Evolutionary conservation across 441 rosid genomes (phyloP).

Genomic region (Populus hybrid): DNA sequence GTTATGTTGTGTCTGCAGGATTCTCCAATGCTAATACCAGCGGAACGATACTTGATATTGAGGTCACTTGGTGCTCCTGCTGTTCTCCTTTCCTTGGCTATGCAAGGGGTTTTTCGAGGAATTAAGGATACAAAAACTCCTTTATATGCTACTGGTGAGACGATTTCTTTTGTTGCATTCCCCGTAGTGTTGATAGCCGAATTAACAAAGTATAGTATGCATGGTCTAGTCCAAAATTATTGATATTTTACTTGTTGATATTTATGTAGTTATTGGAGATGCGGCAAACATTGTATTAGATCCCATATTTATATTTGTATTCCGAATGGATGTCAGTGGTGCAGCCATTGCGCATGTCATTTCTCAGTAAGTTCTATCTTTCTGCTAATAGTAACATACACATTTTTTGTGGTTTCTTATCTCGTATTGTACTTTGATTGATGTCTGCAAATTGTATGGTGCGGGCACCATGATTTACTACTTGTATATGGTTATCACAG

Average conservation of each 20-base stretch:
- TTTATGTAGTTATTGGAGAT: constrained; percentile 16
- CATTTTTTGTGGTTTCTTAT: constrained; percentile 1
- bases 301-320: constrained; percentile 47
- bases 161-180: neutral
- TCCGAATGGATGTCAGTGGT: constrained; percentile 44
- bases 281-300: constrained; percentile 40
- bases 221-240: neutral
- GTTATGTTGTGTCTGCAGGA: too few relatives aligned
- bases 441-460: neutral
- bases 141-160: constrained; percentile 42
- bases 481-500: constrained; percentile 20
- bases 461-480: neutral
- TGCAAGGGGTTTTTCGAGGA: constrained; percentile 55
- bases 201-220: neutral
- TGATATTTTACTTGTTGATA: neutral
- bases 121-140: constrained; percentile 57
- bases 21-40: too few relatives aligned
- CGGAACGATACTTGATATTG: too few relatives aligned
- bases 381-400: neutral
- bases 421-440: neutral
- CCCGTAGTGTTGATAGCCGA: neutral
- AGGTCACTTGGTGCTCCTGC: constrained; percentile 54
- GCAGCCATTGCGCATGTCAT: constrained; percentile 63
- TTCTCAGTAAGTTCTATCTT: constrained; percentile 49
- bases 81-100: constrained; percentile 51